Conservation (phyloP, 306 rosid species). For the Vicia sativa region DNA sequence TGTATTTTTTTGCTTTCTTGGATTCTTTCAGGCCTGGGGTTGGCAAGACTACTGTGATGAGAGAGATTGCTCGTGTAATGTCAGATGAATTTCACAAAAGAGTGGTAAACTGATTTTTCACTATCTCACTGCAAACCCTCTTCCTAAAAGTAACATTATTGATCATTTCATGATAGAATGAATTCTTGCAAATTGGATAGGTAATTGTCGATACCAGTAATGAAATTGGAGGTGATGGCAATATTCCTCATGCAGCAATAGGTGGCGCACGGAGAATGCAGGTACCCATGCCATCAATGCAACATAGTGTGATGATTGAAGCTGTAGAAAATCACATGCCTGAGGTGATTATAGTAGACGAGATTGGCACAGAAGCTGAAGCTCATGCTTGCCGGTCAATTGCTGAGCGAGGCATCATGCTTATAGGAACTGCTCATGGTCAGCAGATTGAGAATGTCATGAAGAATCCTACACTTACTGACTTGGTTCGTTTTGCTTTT, state of each 20-base stretch:
- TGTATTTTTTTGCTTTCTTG: constrained; percentile 1
- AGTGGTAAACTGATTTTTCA: constrained; percentile 55
- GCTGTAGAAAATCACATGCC: constrained; percentile 85
- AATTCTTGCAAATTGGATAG: constrained; percentile 42
- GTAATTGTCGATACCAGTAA: constrained; percentile 78
- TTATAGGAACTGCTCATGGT: constrained; percentile 81
- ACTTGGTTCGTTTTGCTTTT: constrained; percentile 61
- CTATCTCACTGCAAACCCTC: background rate
- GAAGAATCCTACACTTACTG: constrained; percentile 63
- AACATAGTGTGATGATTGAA: constrained; percentile 73
- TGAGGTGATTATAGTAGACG: constrained; percentile 74
- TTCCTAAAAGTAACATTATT: constrained; percentile 9
- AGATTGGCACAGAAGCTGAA: constrained; percentile 74
- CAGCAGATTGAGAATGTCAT: constrained; percentile 58
- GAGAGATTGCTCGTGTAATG: constrained; percentile 70
- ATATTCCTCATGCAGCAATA: constrained; percentile 73
- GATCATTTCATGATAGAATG: constrained; percentile 28
- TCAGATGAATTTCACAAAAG: constrained; percentile 69
- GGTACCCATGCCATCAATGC: constrained; percentile 70
- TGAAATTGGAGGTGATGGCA: constrained; percentile 76
- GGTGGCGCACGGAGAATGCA: constrained; percentile 75
- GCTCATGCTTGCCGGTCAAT: constrained; percentile 72
- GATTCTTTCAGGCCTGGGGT: constrained; percentile 68
- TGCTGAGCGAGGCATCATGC: constrained; percentile 72
- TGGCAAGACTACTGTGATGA: constrained; percentile 73